phyloP scores from a whole-genome alignment of 257 asterid species.

The Plantago major region DNA sequence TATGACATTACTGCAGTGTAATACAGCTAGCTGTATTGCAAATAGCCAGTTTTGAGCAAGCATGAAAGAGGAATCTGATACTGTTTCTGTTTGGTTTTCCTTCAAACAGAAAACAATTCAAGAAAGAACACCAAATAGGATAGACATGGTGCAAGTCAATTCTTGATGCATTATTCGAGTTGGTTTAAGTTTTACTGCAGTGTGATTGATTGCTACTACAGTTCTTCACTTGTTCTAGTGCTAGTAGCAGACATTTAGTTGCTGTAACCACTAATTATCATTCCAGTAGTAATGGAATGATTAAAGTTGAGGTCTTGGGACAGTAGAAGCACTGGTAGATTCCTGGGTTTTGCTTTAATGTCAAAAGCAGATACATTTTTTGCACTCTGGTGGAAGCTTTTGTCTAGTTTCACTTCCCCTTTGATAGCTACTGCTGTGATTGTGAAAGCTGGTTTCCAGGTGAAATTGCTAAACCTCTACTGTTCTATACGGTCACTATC shows the following conservation, averaged over 20 bases:
- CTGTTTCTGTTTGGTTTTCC: slow-evolving; percentile 30
- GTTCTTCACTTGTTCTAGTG: neutral
- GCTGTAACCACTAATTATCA: slow-evolving; percentile 27
- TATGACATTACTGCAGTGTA: slow-evolving; percentile 30
- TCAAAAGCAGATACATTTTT: slow-evolving; percentile 26
- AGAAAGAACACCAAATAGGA: slow-evolving; percentile 24
- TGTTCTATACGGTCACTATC: too few relatives aligned
- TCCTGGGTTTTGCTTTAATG: slow-evolving; percentile 52
- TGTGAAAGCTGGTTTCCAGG: slow-evolving; percentile 14
- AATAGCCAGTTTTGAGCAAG: slow-evolving; percentile 24
- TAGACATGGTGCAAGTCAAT: slow-evolving; percentile 35
- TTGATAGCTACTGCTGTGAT: slow-evolving; percentile 31
- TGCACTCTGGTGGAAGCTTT: slow-evolving; percentile 39
- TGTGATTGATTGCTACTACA: slow-evolving; percentile 15
- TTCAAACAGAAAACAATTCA: slow-evolving; percentile 32
- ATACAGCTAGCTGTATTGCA: slow-evolving; percentile 42
- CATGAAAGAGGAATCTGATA: slow-evolving; percentile 30
- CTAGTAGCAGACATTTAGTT: slow-evolving; percentile 10
- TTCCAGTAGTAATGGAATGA: slow-evolving; percentile 30
- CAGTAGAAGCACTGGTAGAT: slow-evolving; percentile 31
- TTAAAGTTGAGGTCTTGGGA: slow-evolving; percentile 26
- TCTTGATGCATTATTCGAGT: slow-evolving; percentile 16
- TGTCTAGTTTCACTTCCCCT: slow-evolving; percentile 40
- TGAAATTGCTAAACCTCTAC: too few relatives aligned
- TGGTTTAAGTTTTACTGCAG: slow-evolving; percentile 18